A percentile compares a stretch with the other conserved stretches of the same genome.
These are phyloP conservation scores for Eucalyptus paniculata DNA, from an alignment of 345 rosid species.

Conservation along the genomic window DNA sequence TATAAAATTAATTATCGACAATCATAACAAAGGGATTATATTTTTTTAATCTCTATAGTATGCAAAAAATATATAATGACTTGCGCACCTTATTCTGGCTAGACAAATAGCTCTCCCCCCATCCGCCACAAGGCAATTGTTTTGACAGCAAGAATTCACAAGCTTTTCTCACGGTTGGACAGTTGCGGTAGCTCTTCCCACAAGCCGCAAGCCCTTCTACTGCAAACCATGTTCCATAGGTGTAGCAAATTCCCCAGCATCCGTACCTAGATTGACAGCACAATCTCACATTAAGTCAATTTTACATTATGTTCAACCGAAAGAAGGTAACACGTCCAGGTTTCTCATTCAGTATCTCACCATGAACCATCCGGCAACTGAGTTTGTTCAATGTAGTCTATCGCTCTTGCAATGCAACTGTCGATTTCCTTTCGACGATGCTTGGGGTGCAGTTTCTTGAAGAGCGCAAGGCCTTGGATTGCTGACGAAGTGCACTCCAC, in stretches of 20 bases:
- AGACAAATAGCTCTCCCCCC: slow-evolving; percentile 66
- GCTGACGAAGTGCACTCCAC: slow-evolving; percentile 44
- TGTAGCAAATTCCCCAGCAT: slow-evolving; percentile 64
- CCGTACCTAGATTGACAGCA: slow-evolving; percentile 26
- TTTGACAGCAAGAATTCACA: slow-evolving; percentile 33
- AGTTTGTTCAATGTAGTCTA: slow-evolving; percentile 16
- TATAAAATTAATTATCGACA: not conserved
- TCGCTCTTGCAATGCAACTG: slow-evolving; percentile 1
- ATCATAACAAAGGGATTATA: not conserved
- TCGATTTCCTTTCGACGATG: slow-evolving; percentile 27
- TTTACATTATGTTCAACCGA: not conserved
- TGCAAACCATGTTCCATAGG: slow-evolving; percentile 45
- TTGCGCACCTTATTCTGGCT: slow-evolving; percentile 24
- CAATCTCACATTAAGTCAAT: not conserved
- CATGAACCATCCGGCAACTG: slow-evolving; percentile 46
- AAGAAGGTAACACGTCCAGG: not conserved
- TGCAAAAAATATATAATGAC: not conserved
- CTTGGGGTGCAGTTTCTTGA: slow-evolving; percentile 21
- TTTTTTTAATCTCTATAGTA: not conserved
- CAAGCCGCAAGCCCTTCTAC: slow-evolving; percentile 38
- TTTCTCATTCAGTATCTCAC: not conserved
- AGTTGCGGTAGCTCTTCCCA: slow-evolving; percentile 18
- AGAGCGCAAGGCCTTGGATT: slow-evolving; percentile 24
- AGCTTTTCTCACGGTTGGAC: slow-evolving; percentile 27
- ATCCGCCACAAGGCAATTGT: slow-evolving; percentile 47